These are phyloP conservation scores for Daldinia childiae DNA, from an alignment of 495 filamentous ascomycete genomes.

Conservation along the genomic window DNA sequence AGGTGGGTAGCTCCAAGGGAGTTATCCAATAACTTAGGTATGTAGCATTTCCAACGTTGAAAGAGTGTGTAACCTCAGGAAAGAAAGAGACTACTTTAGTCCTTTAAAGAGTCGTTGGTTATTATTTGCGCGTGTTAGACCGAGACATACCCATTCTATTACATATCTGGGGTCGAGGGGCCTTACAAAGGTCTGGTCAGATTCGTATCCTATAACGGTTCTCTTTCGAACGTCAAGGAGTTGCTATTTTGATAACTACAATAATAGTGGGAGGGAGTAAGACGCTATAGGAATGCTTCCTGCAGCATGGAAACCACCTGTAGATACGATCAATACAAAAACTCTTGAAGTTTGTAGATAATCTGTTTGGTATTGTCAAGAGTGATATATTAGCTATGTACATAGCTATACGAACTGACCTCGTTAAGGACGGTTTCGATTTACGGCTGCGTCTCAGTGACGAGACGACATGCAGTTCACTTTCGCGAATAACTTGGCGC, in stretches of 20 bases:
- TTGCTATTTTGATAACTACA: background rate
- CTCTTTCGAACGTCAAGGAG: background rate
- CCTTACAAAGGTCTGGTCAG: background rate
- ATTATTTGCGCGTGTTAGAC: background rate
- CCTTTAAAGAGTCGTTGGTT: background rate
- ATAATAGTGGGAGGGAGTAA: too few species aligned
- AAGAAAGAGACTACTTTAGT: too few species aligned
- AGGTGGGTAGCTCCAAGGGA: too few species aligned
- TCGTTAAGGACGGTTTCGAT: background rate
- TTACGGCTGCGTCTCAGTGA: background rate
- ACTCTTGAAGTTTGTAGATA: background rate
- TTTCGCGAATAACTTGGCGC: conserved; percentile 14
- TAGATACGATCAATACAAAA: background rate
- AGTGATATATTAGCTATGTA: background rate
- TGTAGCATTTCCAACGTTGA: too few species aligned
- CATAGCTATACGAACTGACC: background rate
- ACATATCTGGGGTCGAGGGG: background rate
- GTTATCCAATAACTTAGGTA: too few species aligned
- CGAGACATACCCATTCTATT: background rate
- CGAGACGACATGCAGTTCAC: background rate
- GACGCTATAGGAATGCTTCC: background rate
- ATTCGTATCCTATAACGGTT: background rate
- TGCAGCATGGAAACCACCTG: background rate
- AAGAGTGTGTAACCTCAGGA: too few species aligned
- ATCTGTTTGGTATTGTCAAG: background rate